These are phyloP conservation scores for Lepidium aucheri DNA, from an alignment of 345 rosid genomes.

Conservation along the genomic window DNA sequence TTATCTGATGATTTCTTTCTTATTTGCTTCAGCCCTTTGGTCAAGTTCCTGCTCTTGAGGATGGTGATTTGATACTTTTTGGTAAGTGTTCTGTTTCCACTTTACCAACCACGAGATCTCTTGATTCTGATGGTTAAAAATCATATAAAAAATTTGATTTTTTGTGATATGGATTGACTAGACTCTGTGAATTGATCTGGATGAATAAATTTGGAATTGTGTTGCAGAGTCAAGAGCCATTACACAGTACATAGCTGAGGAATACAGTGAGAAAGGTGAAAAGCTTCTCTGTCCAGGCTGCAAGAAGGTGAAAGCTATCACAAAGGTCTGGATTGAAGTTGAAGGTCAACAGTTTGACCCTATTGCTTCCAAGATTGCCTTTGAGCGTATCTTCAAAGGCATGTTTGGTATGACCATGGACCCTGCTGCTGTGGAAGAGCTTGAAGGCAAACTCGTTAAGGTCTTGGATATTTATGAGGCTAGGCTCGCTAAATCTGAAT, in stretches of 20 bases:
- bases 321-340: slow-evolving; percentile 35
- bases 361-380: slow-evolving; percentile 13
- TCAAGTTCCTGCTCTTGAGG: slow-evolving; percentile 35
- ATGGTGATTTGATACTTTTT: slow-evolving; percentile 31
- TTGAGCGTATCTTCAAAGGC: slow-evolving; percentile 30
- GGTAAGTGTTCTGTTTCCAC: slow-evolving; percentile 7
- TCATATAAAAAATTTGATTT: not conserved
- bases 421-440: slow-evolving; percentile 19
- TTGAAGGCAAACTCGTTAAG: slow-evolving; percentile 22
- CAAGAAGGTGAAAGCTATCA: slow-evolving; percentile 13
- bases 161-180: too few relatives aligned
- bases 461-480: slow-evolving; percentile 48
- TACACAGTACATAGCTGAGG: slow-evolving; percentile 31
- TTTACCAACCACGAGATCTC: too few relatives aligned
- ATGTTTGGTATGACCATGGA: slow-evolving; percentile 27
- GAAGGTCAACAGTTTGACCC: slow-evolving; percentile 38
- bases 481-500: slow-evolving; percentile 24
- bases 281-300: slow-evolving; percentile 18
- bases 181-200: too few relatives aligned
- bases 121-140: not conserved
- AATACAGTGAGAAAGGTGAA: slow-evolving; percentile 23
- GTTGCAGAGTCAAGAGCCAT: slow-evolving; percentile 42
- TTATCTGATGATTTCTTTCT: not conserved
- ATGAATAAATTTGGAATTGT: too few relatives aligned
- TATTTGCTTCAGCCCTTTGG: slow-evolving; percentile 36